Evolutionary conservation across 352 stramenopile genomes (phyloP).

Genomic region (Phytophthora vignae): DNA sequence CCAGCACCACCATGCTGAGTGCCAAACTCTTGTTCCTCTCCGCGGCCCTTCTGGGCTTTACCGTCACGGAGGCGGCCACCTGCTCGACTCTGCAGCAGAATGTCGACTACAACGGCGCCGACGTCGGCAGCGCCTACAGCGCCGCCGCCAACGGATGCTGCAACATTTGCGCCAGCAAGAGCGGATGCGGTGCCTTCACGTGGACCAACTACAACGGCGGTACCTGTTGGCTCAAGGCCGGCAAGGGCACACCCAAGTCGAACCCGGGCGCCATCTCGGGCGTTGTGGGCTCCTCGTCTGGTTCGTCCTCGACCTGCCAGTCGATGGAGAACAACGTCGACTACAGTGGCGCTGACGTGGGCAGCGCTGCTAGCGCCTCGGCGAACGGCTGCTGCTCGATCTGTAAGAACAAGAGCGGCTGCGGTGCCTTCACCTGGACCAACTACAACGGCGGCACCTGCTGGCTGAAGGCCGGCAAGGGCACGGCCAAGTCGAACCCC

Average conservation of each 20-base stretch:
- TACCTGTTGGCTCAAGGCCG: background rate
- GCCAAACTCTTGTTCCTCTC: background rate
- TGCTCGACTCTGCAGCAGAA: constrained; percentile 1
- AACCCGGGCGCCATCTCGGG: background rate
- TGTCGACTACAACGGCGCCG: background rate
- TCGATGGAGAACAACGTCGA: too few relatives aligned
- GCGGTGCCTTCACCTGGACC: background rate
- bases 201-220: constrained; percentile 2
- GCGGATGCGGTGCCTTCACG: background rate
- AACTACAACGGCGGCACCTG: background rate
- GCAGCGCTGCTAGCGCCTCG: background rate
- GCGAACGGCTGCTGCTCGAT: background rate
- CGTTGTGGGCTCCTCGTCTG: too few relatives aligned
- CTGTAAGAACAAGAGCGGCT: too few relatives aligned
- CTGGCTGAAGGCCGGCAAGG: background rate
- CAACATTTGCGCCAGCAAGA: background rate
- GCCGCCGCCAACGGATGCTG: background rate
- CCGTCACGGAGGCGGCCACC: background rate
- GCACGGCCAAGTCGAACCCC: background rate
- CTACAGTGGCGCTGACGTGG: background rate
- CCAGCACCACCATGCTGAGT: background rate
- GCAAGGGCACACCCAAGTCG: background rate
- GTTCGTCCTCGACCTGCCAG: too few relatives aligned
- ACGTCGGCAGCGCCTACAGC: background rate
- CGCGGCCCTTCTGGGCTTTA: background rate